Evolutionary conservation across 2,329 filamentous ascomycete species (phyloP).

Genomic region (Lachnellula suecica): DNA sequence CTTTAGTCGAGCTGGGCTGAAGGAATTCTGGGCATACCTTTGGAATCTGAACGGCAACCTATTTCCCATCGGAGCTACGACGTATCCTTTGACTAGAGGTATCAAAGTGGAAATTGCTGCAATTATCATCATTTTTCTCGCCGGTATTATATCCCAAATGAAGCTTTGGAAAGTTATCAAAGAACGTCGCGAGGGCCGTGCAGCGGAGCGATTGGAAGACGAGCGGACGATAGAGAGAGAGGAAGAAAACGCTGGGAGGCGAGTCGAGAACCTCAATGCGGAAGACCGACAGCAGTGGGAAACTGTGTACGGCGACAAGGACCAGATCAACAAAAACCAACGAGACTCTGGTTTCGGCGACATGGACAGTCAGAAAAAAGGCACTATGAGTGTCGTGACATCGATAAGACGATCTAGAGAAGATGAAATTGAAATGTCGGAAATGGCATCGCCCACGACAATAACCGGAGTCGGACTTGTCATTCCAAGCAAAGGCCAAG

Average conservation of each 20-base stretch:
- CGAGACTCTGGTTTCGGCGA: constrained; percentile 37
- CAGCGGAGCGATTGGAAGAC: constrained; percentile 47
- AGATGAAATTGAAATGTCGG: constrained; percentile 54
- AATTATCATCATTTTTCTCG: constrained; percentile 70
- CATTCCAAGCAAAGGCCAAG: constrained; percentile 40
- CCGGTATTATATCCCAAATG: constrained; percentile 81
- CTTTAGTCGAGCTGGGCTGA: constrained; percentile 84
- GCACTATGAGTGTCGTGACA: constrained; percentile 22
- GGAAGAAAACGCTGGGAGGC: constrained; percentile 69
- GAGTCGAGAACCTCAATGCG: constrained; percentile 61
- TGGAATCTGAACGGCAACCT: constrained; percentile 79
- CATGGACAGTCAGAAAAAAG: constrained; percentile 46
- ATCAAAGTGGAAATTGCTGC: constrained; percentile 83
- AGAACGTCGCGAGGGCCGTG: constrained; percentile 55
- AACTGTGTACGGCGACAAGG: constrained; percentile 66
- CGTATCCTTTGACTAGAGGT: constrained; percentile 83
- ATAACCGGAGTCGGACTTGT: constrained; percentile 41
- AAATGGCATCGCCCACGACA: constrained; percentile 37
- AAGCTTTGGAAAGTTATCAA: constrained; percentile 82
- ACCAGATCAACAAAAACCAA: constrained; percentile 28
- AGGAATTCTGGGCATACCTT: constrained; percentile 94
- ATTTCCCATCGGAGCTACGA: constrained; percentile 74
- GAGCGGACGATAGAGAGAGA: constrained; percentile 57
- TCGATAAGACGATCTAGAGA: constrained; percentile 38
- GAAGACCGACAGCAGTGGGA: constrained; percentile 74